Evolutionary conservation across 371 early-diverging fungal species (phyloP), one percentile per base, ranked within the genome.

Genomic region (Cokeromyces recurvatus): DNA sequence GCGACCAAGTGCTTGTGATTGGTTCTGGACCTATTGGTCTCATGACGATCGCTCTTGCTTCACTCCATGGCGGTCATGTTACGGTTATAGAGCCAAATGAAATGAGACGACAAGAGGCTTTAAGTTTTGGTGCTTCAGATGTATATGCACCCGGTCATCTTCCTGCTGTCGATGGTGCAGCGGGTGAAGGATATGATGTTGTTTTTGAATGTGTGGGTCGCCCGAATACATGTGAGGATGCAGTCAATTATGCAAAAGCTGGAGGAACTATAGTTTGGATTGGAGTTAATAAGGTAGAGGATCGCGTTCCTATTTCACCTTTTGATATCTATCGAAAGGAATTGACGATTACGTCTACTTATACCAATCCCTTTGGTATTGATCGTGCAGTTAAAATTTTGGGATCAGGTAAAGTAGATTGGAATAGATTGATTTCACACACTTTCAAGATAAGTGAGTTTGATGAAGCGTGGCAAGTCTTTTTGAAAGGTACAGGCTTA

Each of bases 21-120:
- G 79, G 79, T 20, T 75, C 76, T 16, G 79, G 79, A 1, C 79
- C 79, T 21, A 77, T 79, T 47, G 79, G 79, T 32, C 54, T 77
- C 20, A 77, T 79, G 79, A 57, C 68, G 3, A 57, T 62, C 23
- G 74, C 70, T 22, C 46, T 79, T 20, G 59, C 60, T 14, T 36
- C 62, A 1, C 59, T 55, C 5, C 59, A 63, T 23, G 79, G 79
- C 17, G 77, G 71, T 11, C 39, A 55, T 11, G 77, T 77, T 11
- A 67, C 74, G 2, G 66, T 77, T 14, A 59, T 69, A 14, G 79
- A 79, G 16, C 73, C 71, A 1, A 77, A 61, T 40, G 65, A 64
- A 6, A 59, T 65, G 59, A 71, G 79, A 27, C 62, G 72, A 17
- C 27, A 58, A 37, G 57, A 48, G 24, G 79, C 77, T 2, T 15